Evolutionary conservation across 108 stramenopile genomes (phyloP), one percentile per base, ranked within the genome.

Genomic region (Seminavis robusta): DNA sequence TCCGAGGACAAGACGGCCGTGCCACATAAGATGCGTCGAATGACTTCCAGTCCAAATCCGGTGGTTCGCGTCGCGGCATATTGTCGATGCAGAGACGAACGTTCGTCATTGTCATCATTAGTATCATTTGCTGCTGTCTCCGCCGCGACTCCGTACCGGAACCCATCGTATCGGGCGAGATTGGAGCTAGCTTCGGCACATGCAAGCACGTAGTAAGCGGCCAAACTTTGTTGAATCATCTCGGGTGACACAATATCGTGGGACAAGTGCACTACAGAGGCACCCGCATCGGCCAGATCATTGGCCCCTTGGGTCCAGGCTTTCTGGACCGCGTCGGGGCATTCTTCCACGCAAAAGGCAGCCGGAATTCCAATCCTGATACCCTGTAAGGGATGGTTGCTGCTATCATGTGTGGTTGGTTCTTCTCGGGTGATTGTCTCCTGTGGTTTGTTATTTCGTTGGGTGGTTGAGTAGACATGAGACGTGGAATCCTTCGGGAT

Each of bases 171-270:
- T 30, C 97, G 80, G 26, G 88, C 77, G 31, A 99, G 77, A 69
- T 99, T 99, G 7, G 95, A 94, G 37, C 87, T 89, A 10, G 98
- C 98, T 71, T 99, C 98, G 6, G 98, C 95, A 50, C 87, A 83
- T 25, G 95, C 95, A 30, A 97, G 45, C 10, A 98, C 93, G 62
- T 97, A 97, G 56, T 98, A 99, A 4, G 97, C 89, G 11, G 97
- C 76, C 53, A 94, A 71, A 6, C 91, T 79, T 36, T 58, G 57
- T 38, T 82, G 81, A 3, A 98, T 65, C 38, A 70, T 73, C 6
- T 69, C 72, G n/a, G 86, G 68, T 24, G 88, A 73, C 11, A 94
- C 52, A 29, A 59, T 36, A 9, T 74, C 74, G 27, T 67, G 56
- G 5, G 81, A 57, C 21, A 83, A 55, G 23, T 74, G 16, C 4